Percentiles rank a stretch among this genome's conserved stretches.
phyloP scores from a whole-genome alignment of 192 early-diverging fungal species.

The Linnemannia exigua region DNA sequence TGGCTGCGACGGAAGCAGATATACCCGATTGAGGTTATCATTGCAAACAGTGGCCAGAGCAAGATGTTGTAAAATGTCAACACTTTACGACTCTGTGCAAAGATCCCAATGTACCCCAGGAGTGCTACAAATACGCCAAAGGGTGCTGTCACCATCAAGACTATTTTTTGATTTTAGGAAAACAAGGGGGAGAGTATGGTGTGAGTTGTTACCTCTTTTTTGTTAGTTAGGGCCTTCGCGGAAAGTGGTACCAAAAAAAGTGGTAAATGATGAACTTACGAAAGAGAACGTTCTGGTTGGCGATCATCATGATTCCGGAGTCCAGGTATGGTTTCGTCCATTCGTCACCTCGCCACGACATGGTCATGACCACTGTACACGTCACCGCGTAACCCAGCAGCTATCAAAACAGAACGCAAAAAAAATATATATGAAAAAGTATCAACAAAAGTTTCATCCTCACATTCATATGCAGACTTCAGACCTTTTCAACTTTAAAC shows the following conservation, averaged over 20 bases:
- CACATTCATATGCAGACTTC: background rate
- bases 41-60: constrained; percentile 62
- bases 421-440: too few relatives aligned
- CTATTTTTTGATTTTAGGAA: background rate
- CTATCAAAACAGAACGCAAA: constrained; percentile 17
- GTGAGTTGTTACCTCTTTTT: background rate
- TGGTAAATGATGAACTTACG: constrained; percentile 15
- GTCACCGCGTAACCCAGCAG: constrained; percentile 51
- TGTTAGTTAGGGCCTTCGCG: too few relatives aligned
- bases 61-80: constrained; percentile 60
- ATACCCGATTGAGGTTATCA: constrained; percentile 65
- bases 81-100: constrained; percentile 61
- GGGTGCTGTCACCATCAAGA: constrained; percentile 54
- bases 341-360: constrained; percentile 35
- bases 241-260: background rate
- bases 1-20: constrained; percentile 50
- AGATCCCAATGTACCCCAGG: constrained; percentile 62
- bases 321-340: constrained; percentile 44
- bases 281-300: constrained; percentile 23
- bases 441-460: too few relatives aligned
- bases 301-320: constrained; percentile 51
- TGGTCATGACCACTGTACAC: constrained; percentile 37
- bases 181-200: background rate
- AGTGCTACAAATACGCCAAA: constrained; percentile 55
- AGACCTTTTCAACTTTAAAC: background rate